phyloP scores from a whole-genome alignment of 2,329 filamentous ascomycete species.

The Teratosphaeria gauchensis region DNA sequence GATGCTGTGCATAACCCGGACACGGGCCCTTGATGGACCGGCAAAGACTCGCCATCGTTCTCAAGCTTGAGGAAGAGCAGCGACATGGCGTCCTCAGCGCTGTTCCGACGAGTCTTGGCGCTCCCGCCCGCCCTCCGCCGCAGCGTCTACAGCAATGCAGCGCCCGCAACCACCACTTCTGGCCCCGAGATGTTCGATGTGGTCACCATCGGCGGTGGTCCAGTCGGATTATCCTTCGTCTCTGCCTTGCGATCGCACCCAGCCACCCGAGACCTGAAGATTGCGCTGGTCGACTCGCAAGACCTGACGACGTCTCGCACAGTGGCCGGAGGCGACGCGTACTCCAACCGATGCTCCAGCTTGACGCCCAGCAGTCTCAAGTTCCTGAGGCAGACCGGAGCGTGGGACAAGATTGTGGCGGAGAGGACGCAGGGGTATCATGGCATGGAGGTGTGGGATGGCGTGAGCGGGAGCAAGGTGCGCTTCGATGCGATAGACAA shows the following conservation, averaged over 20 bases:
- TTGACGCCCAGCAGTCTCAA: conserved; percentile 79
- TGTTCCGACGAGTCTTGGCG: conserved; percentile 11
- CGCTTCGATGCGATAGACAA: conserved; percentile 50
- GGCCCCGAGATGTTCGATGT: conserved; percentile 77
- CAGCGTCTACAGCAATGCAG: conserved; percentile 14
- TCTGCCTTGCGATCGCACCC: conserved; percentile 29
- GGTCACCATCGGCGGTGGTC: conserved; percentile 81
- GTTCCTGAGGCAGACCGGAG: conserved; percentile 71
- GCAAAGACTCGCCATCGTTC: background rate
- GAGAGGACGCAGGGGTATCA: conserved; percentile 77
- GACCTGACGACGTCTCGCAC: conserved; percentile 59
- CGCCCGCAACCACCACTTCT: conserved; percentile 4
- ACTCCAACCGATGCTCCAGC: conserved; percentile 92
- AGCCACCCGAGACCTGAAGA: conserved; percentile 58
- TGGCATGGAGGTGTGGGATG: conserved; percentile 98
- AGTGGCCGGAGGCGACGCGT: conserved; percentile 56
- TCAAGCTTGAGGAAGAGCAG: background rate
- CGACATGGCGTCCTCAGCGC: conserved; percentile 2
- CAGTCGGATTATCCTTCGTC: conserved; percentile 70
- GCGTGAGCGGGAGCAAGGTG: conserved; percentile 75
- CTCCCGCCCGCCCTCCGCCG: conserved; percentile 20
- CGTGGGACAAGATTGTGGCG: conserved; percentile 67
- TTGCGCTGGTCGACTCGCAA: conserved; percentile 86
- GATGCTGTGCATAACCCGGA: no score
- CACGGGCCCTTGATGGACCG: no score